Evolutionary conservation across 768 basidiomycete species (phyloP), one percentile per base, ranked within the genome.

Genomic region (Tricholoma matsutake): DNA sequence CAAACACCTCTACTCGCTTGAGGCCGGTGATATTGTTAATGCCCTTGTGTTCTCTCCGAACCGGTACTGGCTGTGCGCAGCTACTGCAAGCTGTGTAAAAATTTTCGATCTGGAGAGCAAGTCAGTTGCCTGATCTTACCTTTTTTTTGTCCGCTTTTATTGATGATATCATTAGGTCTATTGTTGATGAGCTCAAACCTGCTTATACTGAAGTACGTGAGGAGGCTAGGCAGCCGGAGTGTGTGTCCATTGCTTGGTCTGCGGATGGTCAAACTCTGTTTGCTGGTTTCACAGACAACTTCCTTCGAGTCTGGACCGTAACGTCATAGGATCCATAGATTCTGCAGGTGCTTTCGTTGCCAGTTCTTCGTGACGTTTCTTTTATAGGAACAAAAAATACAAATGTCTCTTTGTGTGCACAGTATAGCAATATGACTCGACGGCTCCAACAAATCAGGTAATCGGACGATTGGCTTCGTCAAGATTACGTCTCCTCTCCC

Each of bases 101-200:
- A 98, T 99, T 78, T 99, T 98, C 73, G 97, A 99, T 77, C 84
- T 99, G 53, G 96, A 99, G 88, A 93, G 91, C 89, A 98, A 98
- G 94, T 94, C 68, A 72, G 93, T 88, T 20, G 18, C 28, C 29
- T 16, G 10, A 3, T 53, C 16, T 18, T 35, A 18, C 1, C 20
- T n/a, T 28, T 11, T 11, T 20, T 53, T 14, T 41, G 16, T 47
- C 14, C 4, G n/a, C 25, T 58, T 9, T 54, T 31, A 61, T 64
- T 52, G 29, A 57, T 56, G 51, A 45, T 6, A 52, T 52, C 41
- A 45, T 35, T 58, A 95, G 93, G 77, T 96, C 93, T 20, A 97
- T 98, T 72, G 97, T 99, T 61, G 97, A 98, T 69, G 96, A 98
- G 80, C 93, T 98, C 82, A 94, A 92, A 81, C 94, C 96, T 63